Conservation (phyloP, 1,284 basidiomycete genomes). For the Salmacisia buchloeana region DNA sequence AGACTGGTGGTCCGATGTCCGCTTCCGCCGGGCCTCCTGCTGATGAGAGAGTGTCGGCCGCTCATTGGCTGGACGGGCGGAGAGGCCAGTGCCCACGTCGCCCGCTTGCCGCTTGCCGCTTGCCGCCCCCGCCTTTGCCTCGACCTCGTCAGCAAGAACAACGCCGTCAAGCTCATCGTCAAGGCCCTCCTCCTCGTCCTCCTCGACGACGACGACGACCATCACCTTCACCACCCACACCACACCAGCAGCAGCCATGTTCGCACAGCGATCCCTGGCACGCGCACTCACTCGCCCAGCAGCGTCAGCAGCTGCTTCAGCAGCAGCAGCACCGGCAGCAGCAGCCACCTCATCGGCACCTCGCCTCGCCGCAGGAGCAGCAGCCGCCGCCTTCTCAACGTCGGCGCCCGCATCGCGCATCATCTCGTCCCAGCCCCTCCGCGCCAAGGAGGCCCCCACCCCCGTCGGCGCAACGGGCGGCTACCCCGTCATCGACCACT, state of each 20-base stretch:
- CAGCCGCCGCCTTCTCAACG: slow-evolving; percentile 28
- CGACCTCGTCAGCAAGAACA: background rate
- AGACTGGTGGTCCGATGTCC: too few relatives aligned
- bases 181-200: background rate
- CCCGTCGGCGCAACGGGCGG: slow-evolving; percentile 52
- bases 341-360: slow-evolving; percentile 3
- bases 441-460: slow-evolving; percentile 69
- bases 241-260: too few relatives aligned
- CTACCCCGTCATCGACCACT: slow-evolving; percentile 95
- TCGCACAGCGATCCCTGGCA: slow-evolving; percentile 1
- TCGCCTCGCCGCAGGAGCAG: slow-evolving; percentile 9
- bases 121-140: background rate
- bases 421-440: slow-evolving; percentile 69
- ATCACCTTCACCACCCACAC: background rate
- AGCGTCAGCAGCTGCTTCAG: background rate
- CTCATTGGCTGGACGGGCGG: too few relatives aligned
- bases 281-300: background rate
- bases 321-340: background rate
- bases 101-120: too few relatives aligned
- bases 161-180: background rate
- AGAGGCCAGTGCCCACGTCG: too few relatives aligned
- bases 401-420: slow-evolving; percentile 54
- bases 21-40: too few relatives aligned
- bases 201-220: background rate
- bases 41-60: too few relatives aligned